Evolutionary conservation across 23 red algal genomes (phyloP).

Genomic region (Pyropia haitanensis): DNA sequence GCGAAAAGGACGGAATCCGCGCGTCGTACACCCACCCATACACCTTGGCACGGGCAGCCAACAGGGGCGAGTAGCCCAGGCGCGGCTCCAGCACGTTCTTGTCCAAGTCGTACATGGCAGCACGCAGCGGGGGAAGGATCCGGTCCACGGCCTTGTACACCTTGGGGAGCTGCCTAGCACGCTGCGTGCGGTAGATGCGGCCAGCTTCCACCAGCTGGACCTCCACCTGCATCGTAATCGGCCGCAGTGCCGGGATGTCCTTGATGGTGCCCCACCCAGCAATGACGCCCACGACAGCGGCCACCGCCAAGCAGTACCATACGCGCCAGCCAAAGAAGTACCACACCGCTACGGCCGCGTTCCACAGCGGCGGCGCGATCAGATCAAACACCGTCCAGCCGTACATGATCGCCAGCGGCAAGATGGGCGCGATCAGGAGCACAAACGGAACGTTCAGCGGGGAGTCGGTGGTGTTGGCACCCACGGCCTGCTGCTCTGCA

Average conservation of each 20-base stretch:
- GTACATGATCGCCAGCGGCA: constrained; percentile 67
- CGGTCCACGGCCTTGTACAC: constrained; percentile 57
- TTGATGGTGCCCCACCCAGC: constrained; percentile 46
- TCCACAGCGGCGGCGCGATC: constrained; percentile 16
- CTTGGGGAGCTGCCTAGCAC: constrained; percentile 36
- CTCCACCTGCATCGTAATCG: constrained; percentile 49
- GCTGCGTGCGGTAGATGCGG: constrained; percentile 5
- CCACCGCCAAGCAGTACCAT: constrained; percentile 44
- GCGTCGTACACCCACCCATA: constrained; percentile 65
- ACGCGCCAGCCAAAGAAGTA: constrained; percentile 63
- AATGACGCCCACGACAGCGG: constrained; percentile 15
- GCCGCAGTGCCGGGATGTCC: constrained; percentile 35
- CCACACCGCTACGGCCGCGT: constrained; percentile 17
- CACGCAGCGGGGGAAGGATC: constrained; percentile 37
- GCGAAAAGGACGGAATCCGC: constrained; percentile 31
- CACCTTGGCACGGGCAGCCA: constrained; percentile 54
- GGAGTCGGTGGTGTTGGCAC: constrained; percentile 46
- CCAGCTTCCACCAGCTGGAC: constrained; percentile 41
- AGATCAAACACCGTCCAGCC: constrained; percentile 40
- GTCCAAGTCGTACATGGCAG: constrained; percentile 15
- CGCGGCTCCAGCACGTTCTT: constrained; percentile 17
- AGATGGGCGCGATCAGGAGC: constrained; percentile 47
- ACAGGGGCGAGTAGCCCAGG: constrained; percentile 45
- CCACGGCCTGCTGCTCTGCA: constrained; percentile 38
- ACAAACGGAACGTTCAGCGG: constrained; percentile 68